A percentile compares a stretch with the other conserved stretches of the same genome.
Evolutionary conservation across 768 basidiomycete species (phyloP).

Genomic region (Boletus eberwhitei): DNA sequence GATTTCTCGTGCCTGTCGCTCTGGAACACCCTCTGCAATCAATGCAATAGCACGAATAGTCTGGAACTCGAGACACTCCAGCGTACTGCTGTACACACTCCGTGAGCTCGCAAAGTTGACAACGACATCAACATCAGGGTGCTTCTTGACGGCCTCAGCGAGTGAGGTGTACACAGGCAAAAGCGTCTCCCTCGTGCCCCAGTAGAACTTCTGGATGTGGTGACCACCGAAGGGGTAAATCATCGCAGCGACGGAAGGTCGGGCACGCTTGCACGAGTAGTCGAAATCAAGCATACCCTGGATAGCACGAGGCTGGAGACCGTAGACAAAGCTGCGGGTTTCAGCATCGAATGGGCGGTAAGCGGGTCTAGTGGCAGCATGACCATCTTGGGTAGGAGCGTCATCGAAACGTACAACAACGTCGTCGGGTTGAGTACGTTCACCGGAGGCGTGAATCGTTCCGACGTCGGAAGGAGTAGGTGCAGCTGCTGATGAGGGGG

Average conservation of each 20-base stretch:
- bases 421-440: conserved; percentile 81
- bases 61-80: conserved; percentile 74
- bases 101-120: conserved; percentile 97
- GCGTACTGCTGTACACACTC: conserved; percentile 90
- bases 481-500: conserved; percentile 34
- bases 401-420: conserved; percentile 86
- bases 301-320: conserved; percentile 98
- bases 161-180: conserved; percentile 95
- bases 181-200: conserved; percentile 99
- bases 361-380: conserved; percentile 55
- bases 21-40: conserved; percentile 99
- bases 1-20: conserved; percentile 95
- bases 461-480: conserved; percentile 53
- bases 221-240: conserved; percentile 99
- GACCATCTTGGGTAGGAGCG: conserved; percentile 27
- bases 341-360: conserved; percentile 90
- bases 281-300: conserved; percentile 99
- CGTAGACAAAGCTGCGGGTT: conserved; percentile 97
- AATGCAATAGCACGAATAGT: conserved; percentile 64
- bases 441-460: conserved; percentile 70
- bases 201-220: conserved; percentile 99
- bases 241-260: conserved; percentile 97
- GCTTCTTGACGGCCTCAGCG: conserved; percentile 89
- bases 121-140: conserved; percentile 93
- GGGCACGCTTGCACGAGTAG: conserved; percentile 90